These are phyloP conservation scores for Beauveria brongniartii DNA, from an alignment of 2,329 filamentous ascomycete genomes.

Conservation along the genomic window DNA sequence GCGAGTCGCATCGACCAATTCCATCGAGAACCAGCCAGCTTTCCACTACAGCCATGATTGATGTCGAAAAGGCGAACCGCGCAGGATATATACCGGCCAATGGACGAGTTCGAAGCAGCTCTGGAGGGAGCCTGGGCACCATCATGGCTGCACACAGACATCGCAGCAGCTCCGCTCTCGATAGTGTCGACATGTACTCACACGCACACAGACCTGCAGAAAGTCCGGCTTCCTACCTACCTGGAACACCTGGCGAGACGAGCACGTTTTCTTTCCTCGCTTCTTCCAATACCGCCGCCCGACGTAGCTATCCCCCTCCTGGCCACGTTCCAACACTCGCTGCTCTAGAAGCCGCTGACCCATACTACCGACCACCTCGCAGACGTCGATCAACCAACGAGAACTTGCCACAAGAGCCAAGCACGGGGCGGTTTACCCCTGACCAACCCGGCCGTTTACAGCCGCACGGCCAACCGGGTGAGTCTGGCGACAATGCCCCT, in stretches of 20 bases:
- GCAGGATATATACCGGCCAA: conserved; percentile 44
- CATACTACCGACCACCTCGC: conserved; percentile 83
- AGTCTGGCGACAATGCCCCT: conserved; percentile 32
- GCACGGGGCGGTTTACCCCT: conserved; percentile 18
- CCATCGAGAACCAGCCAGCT: conserved; percentile 71
- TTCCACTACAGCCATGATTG: conserved; percentile 75
- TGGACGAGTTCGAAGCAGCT: conserved; percentile 52
- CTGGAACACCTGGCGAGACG: conserved; percentile 64
- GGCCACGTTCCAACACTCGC: conserved; percentile 37
- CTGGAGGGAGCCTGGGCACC: conserved; percentile 49
- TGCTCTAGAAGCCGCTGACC: conserved; percentile 54
- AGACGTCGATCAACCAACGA: conserved; percentile 53
- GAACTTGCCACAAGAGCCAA: conserved; percentile 23
- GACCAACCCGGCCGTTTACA: conserved; percentile 33
- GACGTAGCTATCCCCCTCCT: conserved; percentile 30
- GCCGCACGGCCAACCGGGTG: conserved; percentile 22
- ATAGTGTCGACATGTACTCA: conserved; percentile 40
- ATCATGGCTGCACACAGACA: conserved; percentile 36
- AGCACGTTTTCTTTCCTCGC: conserved; percentile 66
- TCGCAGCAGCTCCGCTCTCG: conserved; percentile 47
- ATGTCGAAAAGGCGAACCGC: conserved; percentile 58
- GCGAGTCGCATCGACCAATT: conserved; percentile 54
- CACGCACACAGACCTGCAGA: conserved; percentile 40
- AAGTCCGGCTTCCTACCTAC: conserved; percentile 57
- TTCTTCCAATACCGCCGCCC: conserved; percentile 41